These are phyloP conservation scores for Asterophora lycoperdoides DNA, from an alignment of 768 basidiomycete genomes.

Conservation along the genomic window DNA sequence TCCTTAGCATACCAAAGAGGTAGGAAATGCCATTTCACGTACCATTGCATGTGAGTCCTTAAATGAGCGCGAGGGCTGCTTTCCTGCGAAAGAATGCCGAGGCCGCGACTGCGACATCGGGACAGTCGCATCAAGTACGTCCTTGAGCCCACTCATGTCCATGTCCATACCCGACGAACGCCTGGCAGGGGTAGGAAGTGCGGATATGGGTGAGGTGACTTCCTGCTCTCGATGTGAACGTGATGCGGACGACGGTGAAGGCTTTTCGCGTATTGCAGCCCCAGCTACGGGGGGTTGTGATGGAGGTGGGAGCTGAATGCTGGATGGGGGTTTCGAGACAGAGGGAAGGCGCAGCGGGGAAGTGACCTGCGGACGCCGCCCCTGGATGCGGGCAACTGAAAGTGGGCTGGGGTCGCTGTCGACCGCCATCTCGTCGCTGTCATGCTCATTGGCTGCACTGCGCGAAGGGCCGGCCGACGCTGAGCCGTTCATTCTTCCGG, in stretches of 20 bases:
- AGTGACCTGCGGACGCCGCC: too few species aligned
- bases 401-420: background rate
- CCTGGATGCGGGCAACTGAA: too few species aligned
- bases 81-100: too few species aligned
- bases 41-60: too few species aligned
- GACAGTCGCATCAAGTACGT: conserved; percentile 1
- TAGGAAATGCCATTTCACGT: too few species aligned
- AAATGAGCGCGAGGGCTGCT: too few species aligned
- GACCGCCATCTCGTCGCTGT: conserved; percentile 3
- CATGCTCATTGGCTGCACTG: background rate
- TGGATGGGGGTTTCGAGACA: background rate
- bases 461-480: background rate
- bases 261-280: too few species aligned
- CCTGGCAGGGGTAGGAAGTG: too few species aligned
- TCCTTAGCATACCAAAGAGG: too few species aligned
- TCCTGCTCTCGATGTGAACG: background rate
- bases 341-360: too few species aligned
- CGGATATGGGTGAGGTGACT: background rate
- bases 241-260: too few species aligned
- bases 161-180: background rate
- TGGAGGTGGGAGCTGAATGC: background rate
- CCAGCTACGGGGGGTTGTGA: background rate
- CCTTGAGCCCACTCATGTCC: conserved; percentile 11
- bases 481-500: too few species aligned
- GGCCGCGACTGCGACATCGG: background rate